Evolutionary conservation across 805 yeast genomes (phyloP).

Genomic region (Suhomyces sp.): DNA sequence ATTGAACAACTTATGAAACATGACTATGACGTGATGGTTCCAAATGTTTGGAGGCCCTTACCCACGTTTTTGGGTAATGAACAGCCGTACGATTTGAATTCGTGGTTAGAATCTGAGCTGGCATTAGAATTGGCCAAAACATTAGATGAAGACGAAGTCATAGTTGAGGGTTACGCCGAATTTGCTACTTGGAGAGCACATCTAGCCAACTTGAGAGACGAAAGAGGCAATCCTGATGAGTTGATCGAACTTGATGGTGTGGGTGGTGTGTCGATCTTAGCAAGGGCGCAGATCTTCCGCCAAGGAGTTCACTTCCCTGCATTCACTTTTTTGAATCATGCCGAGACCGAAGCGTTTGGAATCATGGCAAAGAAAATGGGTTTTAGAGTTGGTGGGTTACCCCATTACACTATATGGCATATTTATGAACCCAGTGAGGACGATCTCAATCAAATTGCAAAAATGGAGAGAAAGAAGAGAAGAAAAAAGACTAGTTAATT

Average conservation of each 20-base stretch:
- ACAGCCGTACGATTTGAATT: constrained; percentile 94
- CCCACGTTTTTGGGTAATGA: constrained; percentile 88
- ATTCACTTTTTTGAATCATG: constrained; percentile 78
- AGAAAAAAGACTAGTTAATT: constrained; percentile 4
- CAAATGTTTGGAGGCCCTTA: constrained; percentile 95
- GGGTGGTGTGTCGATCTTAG: constrained; percentile 81
- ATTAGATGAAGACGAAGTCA: constrained; percentile 76
- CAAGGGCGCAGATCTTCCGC: constrained; percentile 70
- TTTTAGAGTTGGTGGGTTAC: constrained; percentile 79
- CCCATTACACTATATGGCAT: constrained; percentile 95
- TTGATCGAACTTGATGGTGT: constrained; percentile 77
- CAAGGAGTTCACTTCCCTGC: constrained; percentile 85
- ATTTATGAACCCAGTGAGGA: constrained; percentile 87
- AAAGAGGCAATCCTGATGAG: constrained; percentile 59
- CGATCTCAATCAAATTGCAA: constrained; percentile 67
- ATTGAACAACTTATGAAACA: constrained; percentile 69
- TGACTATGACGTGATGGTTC: constrained; percentile 71
- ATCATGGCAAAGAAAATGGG: constrained; percentile 79
- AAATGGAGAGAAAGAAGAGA: constrained; percentile 64
- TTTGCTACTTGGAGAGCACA: constrained; percentile 86
- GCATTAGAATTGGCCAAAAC: constrained; percentile 65
- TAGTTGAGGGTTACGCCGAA: constrained; percentile 85
- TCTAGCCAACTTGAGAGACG: constrained; percentile 66
- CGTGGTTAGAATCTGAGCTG: constrained; percentile 89
- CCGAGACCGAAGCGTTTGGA: constrained; percentile 87